Percentiles rank a stretch among this genome's conserved stretches.
Conservation (phyloP, 106 monocot genomes). For the Narthecium ossifragum region DNA sequence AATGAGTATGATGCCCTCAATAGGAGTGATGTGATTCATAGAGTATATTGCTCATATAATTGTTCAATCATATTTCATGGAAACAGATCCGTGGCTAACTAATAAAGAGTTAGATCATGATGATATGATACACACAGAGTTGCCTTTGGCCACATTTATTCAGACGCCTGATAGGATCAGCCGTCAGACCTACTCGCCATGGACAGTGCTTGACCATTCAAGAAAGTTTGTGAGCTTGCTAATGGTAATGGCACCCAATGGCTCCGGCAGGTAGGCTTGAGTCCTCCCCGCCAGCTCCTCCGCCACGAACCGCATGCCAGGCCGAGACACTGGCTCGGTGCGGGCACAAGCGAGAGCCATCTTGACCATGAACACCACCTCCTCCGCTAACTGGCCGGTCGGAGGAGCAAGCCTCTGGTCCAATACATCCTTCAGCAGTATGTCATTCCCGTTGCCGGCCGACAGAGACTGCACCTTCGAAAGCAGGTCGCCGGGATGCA, state of each 20-base stretch:
- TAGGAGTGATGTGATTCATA: too few species aligned
- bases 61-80: too few species aligned
- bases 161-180: too few species aligned
- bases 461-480: constrained; percentile 18
- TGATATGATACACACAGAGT: too few species aligned
- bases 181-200: too few species aligned
- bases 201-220: too few species aligned
- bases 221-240: constrained; percentile 30
- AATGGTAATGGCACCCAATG: constrained; percentile 37
- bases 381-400: constrained; percentile 48
- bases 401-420: constrained; percentile 60
- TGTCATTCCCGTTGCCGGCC: not conserved
- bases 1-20: too few species aligned
- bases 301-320: constrained; percentile 56
- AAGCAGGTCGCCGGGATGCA: constrained; percentile 32
- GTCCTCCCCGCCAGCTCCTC: constrained; percentile 56
- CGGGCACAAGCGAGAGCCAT: constrained; percentile 48
- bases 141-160: too few species aligned
- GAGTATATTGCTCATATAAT: too few species aligned
- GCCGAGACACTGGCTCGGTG: constrained; percentile 29
- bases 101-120: too few species aligned
- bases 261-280: constrained; percentile 35
- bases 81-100: too few species aligned
- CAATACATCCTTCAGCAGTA: constrained; percentile 42
- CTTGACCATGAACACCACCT: constrained; percentile 52